A percentile compares a stretch with the other conserved stretches of the same genome.
phyloP scores from a whole-genome alignment of 352 stramenopile species.

The Phytophthora lateralis region DNA sequence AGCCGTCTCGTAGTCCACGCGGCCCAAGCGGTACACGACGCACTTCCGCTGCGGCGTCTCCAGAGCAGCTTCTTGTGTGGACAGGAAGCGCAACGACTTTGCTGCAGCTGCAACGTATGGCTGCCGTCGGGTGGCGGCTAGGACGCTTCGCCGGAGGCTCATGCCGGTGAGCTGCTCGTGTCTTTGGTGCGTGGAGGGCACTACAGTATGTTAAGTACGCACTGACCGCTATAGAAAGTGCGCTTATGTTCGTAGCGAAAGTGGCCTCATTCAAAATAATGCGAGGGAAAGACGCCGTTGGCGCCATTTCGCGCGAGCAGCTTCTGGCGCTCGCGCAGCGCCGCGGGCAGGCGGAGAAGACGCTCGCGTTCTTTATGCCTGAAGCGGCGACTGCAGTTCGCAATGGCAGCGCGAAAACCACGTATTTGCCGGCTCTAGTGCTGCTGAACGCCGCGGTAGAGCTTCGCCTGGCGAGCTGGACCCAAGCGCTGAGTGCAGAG shows the following conservation, averaged over 20 bases:
- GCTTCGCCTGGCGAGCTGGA: slow-evolving; percentile 24
- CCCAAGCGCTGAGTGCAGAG: slow-evolving; percentile 11
- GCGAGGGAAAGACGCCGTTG: slow-evolving; percentile 16
- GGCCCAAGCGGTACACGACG: slow-evolving; percentile 68
- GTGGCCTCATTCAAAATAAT: slow-evolving; percentile 18
- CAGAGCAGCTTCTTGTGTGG: slow-evolving; percentile 2
- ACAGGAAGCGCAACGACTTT: slow-evolving; percentile 9
- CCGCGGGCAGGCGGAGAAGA: slow-evolving; percentile 15
- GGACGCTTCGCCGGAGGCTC: slow-evolving; percentile 15
- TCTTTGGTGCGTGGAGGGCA: slow-evolving; percentile 6
- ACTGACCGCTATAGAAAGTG: no score
- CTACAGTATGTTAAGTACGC: no score
- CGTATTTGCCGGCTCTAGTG: slow-evolving; percentile 5
- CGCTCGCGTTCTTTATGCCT: slow-evolving; percentile 24
- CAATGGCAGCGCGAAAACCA: neutral
- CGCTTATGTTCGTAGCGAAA: neutral
- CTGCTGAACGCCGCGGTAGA: slow-evolving; percentile 33
- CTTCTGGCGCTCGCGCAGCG: slow-evolving; percentile 38
- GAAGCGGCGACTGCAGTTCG: slow-evolving; percentile 17
- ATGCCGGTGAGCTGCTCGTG: slow-evolving; percentile 8
- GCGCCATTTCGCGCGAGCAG: slow-evolving; percentile 21
- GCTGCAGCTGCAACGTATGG: neutral
- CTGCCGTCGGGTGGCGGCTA: slow-evolving; percentile 8
- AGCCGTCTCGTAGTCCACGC: slow-evolving; percentile 83
- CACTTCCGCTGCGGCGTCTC: slow-evolving; percentile 51